Conservation (phyloP, 176 grass and related monocot species). For the Elymus sibiricus region DNA sequence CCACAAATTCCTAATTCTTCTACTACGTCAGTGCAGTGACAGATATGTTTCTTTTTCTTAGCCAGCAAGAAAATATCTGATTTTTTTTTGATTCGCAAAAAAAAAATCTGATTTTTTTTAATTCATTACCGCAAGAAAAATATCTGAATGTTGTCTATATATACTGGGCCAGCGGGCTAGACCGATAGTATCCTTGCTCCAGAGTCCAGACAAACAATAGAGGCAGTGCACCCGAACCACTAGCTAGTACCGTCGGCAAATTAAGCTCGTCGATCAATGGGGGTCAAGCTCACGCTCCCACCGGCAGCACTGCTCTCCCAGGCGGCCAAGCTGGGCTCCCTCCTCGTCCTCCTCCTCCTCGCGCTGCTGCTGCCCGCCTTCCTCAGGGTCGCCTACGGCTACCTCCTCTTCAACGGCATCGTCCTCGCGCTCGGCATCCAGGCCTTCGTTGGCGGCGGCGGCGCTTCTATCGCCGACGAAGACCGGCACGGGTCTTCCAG, state of each 20-base stretch:
- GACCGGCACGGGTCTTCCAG: background rate
- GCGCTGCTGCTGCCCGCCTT: conserved; percentile 4
- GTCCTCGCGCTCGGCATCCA: background rate
- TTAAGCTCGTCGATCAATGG: background rate
- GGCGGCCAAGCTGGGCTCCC: conserved; percentile 6
- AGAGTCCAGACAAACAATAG: background rate
- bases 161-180: background rate
- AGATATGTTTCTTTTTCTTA: background rate
- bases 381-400: conserved; percentile 3
- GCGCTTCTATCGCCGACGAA: background rate
- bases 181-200: background rate
- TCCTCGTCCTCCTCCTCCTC: conserved; percentile 1
- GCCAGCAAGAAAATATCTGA: background rate
- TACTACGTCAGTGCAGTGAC: background rate
- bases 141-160: background rate
- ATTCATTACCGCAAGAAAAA: no score
- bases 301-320: background rate
- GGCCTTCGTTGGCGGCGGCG: background rate
- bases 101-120: no score
- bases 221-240: background rate
- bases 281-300: background rate
- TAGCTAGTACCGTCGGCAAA: background rate
- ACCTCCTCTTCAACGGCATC: conserved; percentile 13
- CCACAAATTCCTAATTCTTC: background rate
- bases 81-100: no score